phyloP scores from a whole-genome alignment of 805 yeast genomes.

The Saccharomycodes ludwigii region DNA sequence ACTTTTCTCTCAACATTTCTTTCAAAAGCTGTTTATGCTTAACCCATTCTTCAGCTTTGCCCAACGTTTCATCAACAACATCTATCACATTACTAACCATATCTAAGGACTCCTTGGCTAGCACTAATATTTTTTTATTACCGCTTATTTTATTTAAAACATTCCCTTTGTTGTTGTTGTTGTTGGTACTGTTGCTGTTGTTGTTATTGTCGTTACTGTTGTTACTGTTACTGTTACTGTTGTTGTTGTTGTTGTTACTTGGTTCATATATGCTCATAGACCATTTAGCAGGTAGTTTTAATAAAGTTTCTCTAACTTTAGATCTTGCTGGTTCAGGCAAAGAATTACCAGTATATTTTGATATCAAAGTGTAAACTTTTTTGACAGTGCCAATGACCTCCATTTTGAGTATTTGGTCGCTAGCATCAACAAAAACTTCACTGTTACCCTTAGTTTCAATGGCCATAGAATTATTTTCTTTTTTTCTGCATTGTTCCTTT shows the following conservation, averaged over 20 bases:
- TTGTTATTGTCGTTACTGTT: not conserved
- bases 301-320: constrained; percentile 65
- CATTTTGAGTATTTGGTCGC: constrained; percentile 22
- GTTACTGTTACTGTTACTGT: constrained; percentile 7
- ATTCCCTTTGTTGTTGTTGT: constrained; percentile 5
- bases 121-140: constrained; percentile 61
- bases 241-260: constrained; percentile 6
- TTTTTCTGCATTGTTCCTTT: constrained; percentile 29
- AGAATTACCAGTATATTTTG: constrained; percentile 70
- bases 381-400: constrained; percentile 85
- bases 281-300: constrained; percentile 68
- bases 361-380: constrained; percentile 74
- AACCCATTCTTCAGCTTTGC: constrained; percentile 79
- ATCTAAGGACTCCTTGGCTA: constrained; percentile 83
- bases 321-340: constrained; percentile 69
- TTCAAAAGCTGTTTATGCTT: constrained; percentile 30
- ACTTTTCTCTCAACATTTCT: constrained; percentile 16
- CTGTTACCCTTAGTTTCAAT: constrained; percentile 8
- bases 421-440: constrained; percentile 9
- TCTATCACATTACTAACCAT: constrained; percentile 74
- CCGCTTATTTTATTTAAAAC: constrained; percentile 21
- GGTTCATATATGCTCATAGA: constrained; percentile 28
- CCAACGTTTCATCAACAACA: constrained; percentile 76
- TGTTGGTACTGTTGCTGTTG: constrained; percentile 8
- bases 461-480: constrained; percentile 11